Conservation (phyloP, 179 eudicot species). For the Carnegiea gigantea region DNA sequence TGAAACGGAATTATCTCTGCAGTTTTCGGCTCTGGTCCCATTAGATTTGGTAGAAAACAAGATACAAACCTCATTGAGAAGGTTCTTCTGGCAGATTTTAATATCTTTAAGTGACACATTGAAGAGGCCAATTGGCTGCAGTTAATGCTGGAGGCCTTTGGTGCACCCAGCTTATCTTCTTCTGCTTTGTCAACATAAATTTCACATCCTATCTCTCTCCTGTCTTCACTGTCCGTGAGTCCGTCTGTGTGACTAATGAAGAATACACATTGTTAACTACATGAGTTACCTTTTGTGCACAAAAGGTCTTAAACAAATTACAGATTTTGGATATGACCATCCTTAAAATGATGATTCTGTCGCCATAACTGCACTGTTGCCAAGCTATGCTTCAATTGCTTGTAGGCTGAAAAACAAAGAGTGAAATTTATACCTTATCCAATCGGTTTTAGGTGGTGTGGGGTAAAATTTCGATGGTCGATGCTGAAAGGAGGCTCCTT, state of each 20-base stretch:
- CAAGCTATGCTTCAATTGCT: not conserved
- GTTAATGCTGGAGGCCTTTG: not conserved
- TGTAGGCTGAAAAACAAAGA: not conserved
- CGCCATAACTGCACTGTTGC: not conserved
- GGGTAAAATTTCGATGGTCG: constrained; percentile 62
- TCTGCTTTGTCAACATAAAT: not conserved
- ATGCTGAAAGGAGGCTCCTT: constrained; percentile 59
- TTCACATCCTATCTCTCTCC: not conserved
- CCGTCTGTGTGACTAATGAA: not conserved
- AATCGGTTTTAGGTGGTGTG: constrained; percentile 43
- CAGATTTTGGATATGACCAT: not conserved
- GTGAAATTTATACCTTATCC: constrained; percentile 10
- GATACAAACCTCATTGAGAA: not conserved
- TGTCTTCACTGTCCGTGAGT: not conserved
- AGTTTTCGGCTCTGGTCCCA: not conserved
- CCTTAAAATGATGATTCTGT: not conserved
- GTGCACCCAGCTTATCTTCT: not conserved
- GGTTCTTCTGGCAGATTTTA: not conserved
- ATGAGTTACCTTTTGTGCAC: not conserved
- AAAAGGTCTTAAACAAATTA: not conserved
- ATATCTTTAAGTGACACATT: not conserved
- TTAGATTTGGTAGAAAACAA: not conserved
- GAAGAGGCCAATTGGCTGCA: not conserved
- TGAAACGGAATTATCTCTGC: not conserved
- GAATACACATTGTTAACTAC: not conserved